phyloP scores from a whole-genome alignment of 352 stramenopile species.

The Hyaloperonospora brassicae region DNA sequence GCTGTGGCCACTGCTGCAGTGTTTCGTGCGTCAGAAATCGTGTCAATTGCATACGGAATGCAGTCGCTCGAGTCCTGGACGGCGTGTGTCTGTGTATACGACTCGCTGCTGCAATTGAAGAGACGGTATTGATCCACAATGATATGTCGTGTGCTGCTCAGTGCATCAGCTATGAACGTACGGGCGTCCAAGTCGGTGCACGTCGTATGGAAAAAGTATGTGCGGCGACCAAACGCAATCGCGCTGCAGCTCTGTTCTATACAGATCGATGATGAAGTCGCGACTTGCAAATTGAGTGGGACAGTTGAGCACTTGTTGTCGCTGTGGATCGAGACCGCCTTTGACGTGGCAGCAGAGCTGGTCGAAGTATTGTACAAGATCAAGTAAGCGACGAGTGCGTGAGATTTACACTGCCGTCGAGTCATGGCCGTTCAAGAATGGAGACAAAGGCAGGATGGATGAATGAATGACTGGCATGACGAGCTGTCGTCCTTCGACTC shows the following conservation, averaged over 20 bases:
- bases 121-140: constrained; percentile 20
- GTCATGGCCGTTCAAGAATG: constrained; percentile 26
- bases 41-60: constrained; percentile 18
- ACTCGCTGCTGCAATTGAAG: constrained; percentile 14
- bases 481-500: neutral
- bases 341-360: constrained; percentile 6
- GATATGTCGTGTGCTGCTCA: constrained; percentile 17
- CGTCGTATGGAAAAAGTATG: constrained; percentile 19
- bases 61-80: constrained; percentile 18
- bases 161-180: constrained; percentile 8
- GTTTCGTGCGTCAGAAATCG: constrained; percentile 9
- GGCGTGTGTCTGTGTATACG: constrained; percentile 18
- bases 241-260: constrained; percentile 10
- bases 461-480: neutral
- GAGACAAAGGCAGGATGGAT: neutral
- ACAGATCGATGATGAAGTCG: constrained; percentile 13
- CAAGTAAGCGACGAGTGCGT: constrained; percentile 8
- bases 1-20: constrained; percentile 15
- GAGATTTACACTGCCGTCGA: constrained; percentile 7
- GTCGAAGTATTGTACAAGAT: neutral
- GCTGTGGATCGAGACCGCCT: constrained; percentile 13
- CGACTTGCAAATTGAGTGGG: constrained; percentile 21
- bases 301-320: constrained; percentile 13
- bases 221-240: constrained; percentile 10
- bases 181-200: constrained; percentile 10